Conservation (phyloP, 331 rosid genomes). For the Cydonia oblonga region DNA sequence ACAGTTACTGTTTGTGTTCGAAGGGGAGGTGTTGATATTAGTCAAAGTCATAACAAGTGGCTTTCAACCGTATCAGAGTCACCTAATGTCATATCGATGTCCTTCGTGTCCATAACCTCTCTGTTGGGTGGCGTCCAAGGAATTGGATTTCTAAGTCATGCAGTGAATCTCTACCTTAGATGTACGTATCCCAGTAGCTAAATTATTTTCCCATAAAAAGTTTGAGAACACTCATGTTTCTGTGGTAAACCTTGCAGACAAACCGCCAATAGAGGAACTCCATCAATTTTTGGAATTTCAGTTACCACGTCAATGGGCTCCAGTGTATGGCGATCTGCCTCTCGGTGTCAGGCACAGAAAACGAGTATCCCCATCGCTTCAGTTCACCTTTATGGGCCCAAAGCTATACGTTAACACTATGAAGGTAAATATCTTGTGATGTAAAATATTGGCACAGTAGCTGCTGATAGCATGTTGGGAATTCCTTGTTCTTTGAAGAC, state of each 20-base stretch:
- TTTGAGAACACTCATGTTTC: neutral
- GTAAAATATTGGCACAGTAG: neutral
- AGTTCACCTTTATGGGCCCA: conserved; percentile 73
- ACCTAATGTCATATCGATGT: conserved; percentile 66
- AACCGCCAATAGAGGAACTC: conserved; percentile 80
- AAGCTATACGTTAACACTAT: conserved; percentile 71
- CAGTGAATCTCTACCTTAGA: conserved; percentile 80
- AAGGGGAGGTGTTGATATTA: conserved; percentile 59
- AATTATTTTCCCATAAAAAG: neutral
- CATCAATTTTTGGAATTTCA: conserved; percentile 83
- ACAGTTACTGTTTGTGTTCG: conserved; percentile 37
- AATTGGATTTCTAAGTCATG: conserved; percentile 72
- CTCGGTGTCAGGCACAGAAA: conserved; percentile 35
- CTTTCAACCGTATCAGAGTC: conserved; percentile 70
- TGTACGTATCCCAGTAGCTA: conserved; percentile 24
- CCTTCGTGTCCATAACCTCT: conserved; percentile 83
- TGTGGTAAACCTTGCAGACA: conserved; percentile 45
- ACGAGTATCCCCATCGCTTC: conserved; percentile 41
- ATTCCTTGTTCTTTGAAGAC: neutral
- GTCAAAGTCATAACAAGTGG: conserved; percentile 69
- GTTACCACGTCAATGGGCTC: conserved; percentile 89
- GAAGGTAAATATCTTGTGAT: conserved; percentile 41
- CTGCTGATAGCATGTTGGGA: neutral
- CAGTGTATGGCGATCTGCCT: conserved; percentile 65
- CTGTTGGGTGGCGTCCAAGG: conserved; percentile 63